Evolutionary conservation across 495 filamentous ascomycete genomes (phyloP), one percentile per base, ranked within the genome.

Genomic region (Xylaria curta): DNA sequence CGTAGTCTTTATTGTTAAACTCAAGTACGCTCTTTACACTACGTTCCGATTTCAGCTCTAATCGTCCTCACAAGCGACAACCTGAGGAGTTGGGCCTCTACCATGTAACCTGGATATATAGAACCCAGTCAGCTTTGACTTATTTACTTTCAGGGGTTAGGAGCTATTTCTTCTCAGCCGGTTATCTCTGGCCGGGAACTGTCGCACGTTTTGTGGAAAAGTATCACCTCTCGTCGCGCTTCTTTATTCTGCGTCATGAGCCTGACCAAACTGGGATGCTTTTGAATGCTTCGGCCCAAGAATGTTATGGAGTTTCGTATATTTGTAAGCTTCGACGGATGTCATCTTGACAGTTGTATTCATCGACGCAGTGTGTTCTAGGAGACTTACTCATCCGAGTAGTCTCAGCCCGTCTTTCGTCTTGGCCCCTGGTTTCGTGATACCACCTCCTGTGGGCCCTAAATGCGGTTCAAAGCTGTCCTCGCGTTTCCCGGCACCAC

Each of bases 401-500:
- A 97, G 83, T 79, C 87, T 92, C 77, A 95, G 75, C 4, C 93
- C 93, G 9, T 90, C 91, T 82, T 93, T 93, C 0, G 91, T 94
- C 85, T 94, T 94, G 61, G 87, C 87, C 1, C 89, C 88, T 67
- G 92, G 91, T 85, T 96, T 97, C 64, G 89, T 87, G 49, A 97
- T 85, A 6, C 93, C 93, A 42, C 87, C 90, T 1, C 89, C 88
- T 12, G 81, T 71, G 7, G 84, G 81, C 0, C 85, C 85, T 3
- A 87, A 74, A 69, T 82, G 76, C 7, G 84, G 81, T 72, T 87
- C 84, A 69, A 82, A 83, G 40, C 69, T 69, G 5, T 71, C 79
- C n/a, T 76, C 78, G 13, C 77, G 70, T 28, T 75, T 76, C 24
- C 74, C 75, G 15, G 69, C 74, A 4, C 78, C 77, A 28, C 74